Base-by-base conservation (phyloP, 306 rosid species). In the Rubus idaeus region DNA sequence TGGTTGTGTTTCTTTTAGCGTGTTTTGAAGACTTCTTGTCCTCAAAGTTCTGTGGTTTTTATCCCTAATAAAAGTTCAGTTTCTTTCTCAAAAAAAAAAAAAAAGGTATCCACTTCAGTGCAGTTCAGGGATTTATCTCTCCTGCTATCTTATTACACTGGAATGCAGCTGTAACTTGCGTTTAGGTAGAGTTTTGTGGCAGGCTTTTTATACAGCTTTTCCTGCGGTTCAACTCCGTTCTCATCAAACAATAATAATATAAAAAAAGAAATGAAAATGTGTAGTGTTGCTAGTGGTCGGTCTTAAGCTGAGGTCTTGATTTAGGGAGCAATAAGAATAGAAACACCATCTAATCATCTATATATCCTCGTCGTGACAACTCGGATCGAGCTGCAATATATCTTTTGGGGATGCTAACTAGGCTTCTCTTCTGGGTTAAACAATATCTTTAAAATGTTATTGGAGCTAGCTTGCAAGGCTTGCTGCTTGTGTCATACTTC, bases 381-480 rank as follows among this genome's bases (percentile, higher is more conserved):
- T 46, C 50, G 74, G 41, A 8, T 17, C 39, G 47, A 49, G 58
- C 45, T 70, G 74, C 58, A 58, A 41, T 52, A 49, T 71, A 55
- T 52, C 6, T 12, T 51, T 20, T 68, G 39, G 70, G 17, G 5
- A 67, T 42, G 47, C 52, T n/a, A 44, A 67, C 8, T 40, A 42
- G 71, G 71, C 16, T n/a, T 37, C 71, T 42, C 16, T 5, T 42
- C 5, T 67, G 46, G 12, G 10, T 46, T 14, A 23, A 69, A 26
- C 41, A 69, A 12, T 23, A 47, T 69, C 53, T 40, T 7, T 30
- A 50, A 50, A 69, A 37, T 44, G 37, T n/a, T 68, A 7, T 45
- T 11, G 6, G 40, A 21, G 39, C 20, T 46, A 39, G 47, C 21
- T 17, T 39, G 70, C 23, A 35, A 14, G 68, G 45, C 45, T 63